Conservation (phyloP, 495 filamentous ascomycete genomes). For the Friedmanniomyces simplex region DNA sequence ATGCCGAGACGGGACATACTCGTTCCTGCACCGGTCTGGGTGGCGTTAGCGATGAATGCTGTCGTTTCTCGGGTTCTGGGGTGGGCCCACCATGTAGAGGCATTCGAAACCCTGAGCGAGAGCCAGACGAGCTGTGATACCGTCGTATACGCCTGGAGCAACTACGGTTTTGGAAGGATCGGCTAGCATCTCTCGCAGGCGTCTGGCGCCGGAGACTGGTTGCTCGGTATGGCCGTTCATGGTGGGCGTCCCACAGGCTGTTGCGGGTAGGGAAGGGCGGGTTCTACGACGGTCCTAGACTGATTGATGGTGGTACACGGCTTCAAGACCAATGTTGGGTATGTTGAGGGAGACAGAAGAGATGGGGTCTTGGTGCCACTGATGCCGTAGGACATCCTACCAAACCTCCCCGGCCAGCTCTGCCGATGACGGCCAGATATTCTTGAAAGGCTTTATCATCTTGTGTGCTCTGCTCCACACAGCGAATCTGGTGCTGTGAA, state of each 20-base stretch:
- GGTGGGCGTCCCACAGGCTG: not conserved
- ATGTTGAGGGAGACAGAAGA: no score
- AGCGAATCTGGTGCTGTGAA: no score
- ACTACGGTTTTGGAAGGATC: conserved; percentile 30
- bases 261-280: no score
- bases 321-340: no score
- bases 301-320: no score
- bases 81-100: conserved; percentile 52
- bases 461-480: no score
- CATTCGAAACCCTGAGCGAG: conserved; percentile 50
- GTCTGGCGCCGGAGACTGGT: conserved; percentile 13
- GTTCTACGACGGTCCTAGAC: no score
- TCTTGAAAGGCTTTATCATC: no score
- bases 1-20: conserved; percentile 51
- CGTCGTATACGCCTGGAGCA: conserved; percentile 61
- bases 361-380: no score
- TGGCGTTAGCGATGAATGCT: not conserved
- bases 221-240: conserved; percentile 14
- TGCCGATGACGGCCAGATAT: no score
- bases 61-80: not conserved
- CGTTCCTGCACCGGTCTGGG: conserved; percentile 58
- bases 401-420: no score
- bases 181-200: conserved; percentile 24
- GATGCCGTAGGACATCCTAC: no score
- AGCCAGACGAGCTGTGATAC: conserved; percentile 54